Evolutionary conservation across 1,284 basidiomycete genomes (phyloP).

Genomic region (Ustilago nuda): DNA sequence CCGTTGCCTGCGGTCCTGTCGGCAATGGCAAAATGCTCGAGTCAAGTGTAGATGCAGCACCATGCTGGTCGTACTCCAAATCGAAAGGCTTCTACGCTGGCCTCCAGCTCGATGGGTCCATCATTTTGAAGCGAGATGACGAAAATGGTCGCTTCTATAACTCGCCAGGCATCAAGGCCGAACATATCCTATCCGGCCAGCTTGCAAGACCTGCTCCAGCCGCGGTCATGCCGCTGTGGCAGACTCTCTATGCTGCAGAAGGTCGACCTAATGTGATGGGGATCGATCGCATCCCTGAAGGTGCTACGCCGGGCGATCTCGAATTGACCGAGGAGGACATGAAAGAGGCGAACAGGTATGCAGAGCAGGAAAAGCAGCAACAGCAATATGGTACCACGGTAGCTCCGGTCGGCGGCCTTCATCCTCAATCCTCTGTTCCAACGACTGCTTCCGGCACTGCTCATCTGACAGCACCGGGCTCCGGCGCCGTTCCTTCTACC

Average conservation of each 20-base stretch:
- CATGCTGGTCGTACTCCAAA: conserved; percentile 69
- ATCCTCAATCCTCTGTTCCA: conserved; percentile 13
- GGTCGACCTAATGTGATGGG: conserved; percentile 59
- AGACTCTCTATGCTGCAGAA: conserved; percentile 64
- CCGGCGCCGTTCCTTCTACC: neutral
- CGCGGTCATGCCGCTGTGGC: conserved; percentile 58
- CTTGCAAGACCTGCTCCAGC: conserved; percentile 39
- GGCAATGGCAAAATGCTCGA: conserved; percentile 69
- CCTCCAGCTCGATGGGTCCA: conserved; percentile 66
- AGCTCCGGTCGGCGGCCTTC: conserved; percentile 26
- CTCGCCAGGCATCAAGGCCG: conserved; percentile 46
- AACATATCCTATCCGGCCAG: conserved; percentile 53
- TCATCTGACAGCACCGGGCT: conserved; percentile 1
- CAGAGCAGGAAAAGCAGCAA: conserved; percentile 28
- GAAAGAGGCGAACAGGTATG: conserved; percentile 37
- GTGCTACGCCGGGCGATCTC: conserved; percentile 58
- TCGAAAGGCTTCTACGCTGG: conserved; percentile 68
- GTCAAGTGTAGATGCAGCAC: conserved; percentile 53
- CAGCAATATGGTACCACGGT: conserved; percentile 7
- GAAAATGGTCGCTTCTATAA: conserved; percentile 63
- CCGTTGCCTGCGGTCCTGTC: conserved; percentile 66
- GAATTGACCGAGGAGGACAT: conserved; percentile 53
- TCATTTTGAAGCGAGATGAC: conserved; percentile 62
- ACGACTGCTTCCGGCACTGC: conserved; percentile 2
- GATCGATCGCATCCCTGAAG: conserved; percentile 56